Evolutionary conservation across 176 grass and related monocot genomes (phyloP), one percentile per base, ranked within the genome.

Genomic region (Neostapfia colusana): DNA sequence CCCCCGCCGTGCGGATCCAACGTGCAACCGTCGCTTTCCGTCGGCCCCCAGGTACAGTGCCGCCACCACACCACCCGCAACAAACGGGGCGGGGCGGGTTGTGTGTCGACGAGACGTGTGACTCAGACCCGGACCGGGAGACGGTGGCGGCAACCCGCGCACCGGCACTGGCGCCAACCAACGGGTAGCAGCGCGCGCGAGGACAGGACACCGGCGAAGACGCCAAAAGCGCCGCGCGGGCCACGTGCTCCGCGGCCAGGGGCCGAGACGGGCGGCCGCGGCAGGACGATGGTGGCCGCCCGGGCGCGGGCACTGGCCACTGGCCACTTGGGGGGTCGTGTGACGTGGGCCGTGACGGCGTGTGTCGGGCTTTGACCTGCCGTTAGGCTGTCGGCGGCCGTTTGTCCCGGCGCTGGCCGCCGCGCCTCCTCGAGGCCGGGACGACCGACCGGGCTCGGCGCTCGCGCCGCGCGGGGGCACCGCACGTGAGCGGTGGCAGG

Each of bases 401-500:
- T 12, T 49, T 25, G 66, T 72, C 15, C 16, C 20, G 23, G 80
- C 27, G 5, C 36, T 0, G 41, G 10, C 10, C 55, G n/a, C n/a
- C n/a, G n/a, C n/a, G 10, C n/a, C 3, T 23, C 49, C 16, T 27
- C 16, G 46, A 8, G 55, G 55, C 23, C 17, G 49, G 53, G 53
- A 31, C 31, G 53, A 7, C 7, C 8, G 70, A 69, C 65, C 62
- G 62, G 4, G 70, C 10, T 14, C 70, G 11, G 83, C 39, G 42
- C 9, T 31, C 45, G 70, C 51, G 27, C 39, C 40, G 63, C 53
- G 63, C 17, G 38, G 51, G 69, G 76, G 69, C 69, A 45, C 21
- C 35, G 55, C 84, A 70, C 84, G 85, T 87, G 66, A 82, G 73
- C 79, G 58, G 72, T 48, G 66, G 72, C 85, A 39, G 3, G n/a